phyloP scores from a whole-genome alignment of 75 land plant species.

The Chamaecyparis obtusa region DNA sequence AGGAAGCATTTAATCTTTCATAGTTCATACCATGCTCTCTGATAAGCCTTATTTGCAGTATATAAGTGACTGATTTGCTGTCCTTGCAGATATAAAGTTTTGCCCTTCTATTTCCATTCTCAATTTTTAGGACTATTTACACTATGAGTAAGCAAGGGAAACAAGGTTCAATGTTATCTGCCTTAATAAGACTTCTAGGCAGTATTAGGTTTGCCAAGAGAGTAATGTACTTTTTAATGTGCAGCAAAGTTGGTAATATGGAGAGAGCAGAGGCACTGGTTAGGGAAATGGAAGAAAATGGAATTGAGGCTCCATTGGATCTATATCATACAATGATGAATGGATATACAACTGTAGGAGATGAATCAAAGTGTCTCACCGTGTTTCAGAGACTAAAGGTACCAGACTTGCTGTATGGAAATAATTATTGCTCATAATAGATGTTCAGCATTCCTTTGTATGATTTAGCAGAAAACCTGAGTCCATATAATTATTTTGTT shows the following conservation, averaged over 20 bases:
- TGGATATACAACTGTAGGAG: slow-evolving; percentile 73
- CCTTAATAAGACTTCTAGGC: background rate
- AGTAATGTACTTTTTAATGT: slow-evolving; percentile 4
- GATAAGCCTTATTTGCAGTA: background rate
- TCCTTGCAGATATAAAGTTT: background rate
- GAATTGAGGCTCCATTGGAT: slow-evolving; percentile 71
- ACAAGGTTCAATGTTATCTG: background rate
- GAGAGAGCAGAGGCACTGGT: slow-evolving; percentile 79
- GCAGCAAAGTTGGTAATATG: slow-evolving; percentile 85
- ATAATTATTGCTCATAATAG: background rate
- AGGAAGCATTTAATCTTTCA: background rate
- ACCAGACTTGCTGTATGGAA: background rate
- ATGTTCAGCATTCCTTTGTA: background rate
- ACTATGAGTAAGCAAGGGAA: background rate
- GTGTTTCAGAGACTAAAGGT: slow-evolving; percentile 87
- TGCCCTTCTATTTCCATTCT: background rate
- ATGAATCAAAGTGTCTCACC: slow-evolving; percentile 72
- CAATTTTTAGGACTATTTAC: background rate
- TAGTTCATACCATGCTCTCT: background rate
- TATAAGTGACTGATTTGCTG: background rate
- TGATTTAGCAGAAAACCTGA: background rate
- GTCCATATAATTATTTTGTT: background rate
- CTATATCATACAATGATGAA: slow-evolving; percentile 93
- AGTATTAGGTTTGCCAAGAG: background rate
- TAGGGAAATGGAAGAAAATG: slow-evolving; percentile 85